phyloP scores from a whole-genome alignment of 805 yeast genomes.

The Teunomyces barrocoloradensis region DNA sequence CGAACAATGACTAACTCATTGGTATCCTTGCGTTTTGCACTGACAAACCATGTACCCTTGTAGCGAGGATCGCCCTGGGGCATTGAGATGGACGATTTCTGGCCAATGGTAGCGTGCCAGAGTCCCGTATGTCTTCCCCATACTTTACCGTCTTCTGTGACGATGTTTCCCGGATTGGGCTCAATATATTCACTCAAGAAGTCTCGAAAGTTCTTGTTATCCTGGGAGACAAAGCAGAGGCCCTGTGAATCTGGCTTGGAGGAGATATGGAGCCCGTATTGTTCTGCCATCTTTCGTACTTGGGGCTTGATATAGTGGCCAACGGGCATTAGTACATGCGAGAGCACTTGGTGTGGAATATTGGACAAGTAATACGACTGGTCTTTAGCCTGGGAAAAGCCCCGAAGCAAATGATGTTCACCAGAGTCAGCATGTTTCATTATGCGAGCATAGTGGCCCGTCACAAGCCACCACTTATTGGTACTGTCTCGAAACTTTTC shows the following conservation, averaged over 20 bases:
- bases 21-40: slow-evolving; percentile 58
- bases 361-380: slow-evolving; percentile 89
- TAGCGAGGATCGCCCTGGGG: slow-evolving; percentile 83
- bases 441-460: slow-evolving; percentile 77
- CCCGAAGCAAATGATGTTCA: slow-evolving; percentile 52
- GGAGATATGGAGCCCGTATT: slow-evolving; percentile 56
- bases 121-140: slow-evolving; percentile 86
- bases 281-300: slow-evolving; percentile 65
- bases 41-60: slow-evolving; percentile 83
- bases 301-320: slow-evolving; percentile 76
- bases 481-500: slow-evolving; percentile 25
- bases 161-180: slow-evolving; percentile 72
- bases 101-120: slow-evolving; percentile 97
- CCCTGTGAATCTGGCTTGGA: slow-evolving; percentile 94
- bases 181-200: slow-evolving; percentile 74
- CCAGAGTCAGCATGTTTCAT: slow-evolving; percentile 30
- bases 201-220: slow-evolving; percentile 58
- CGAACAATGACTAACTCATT: slow-evolving; percentile 80
- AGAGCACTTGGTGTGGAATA: slow-evolving; percentile 45
- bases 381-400: slow-evolving; percentile 64
- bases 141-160: slow-evolving; percentile 67
- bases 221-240: slow-evolving; percentile 79
- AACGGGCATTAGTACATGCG: slow-evolving; percentile 68
- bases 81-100: slow-evolving; percentile 72
- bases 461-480: slow-evolving; percentile 76